These are phyloP conservation scores for Coniochaeta pulveracea DNA, from an alignment of 2,329 filamentous ascomycete species.

Conservation along the genomic window DNA sequence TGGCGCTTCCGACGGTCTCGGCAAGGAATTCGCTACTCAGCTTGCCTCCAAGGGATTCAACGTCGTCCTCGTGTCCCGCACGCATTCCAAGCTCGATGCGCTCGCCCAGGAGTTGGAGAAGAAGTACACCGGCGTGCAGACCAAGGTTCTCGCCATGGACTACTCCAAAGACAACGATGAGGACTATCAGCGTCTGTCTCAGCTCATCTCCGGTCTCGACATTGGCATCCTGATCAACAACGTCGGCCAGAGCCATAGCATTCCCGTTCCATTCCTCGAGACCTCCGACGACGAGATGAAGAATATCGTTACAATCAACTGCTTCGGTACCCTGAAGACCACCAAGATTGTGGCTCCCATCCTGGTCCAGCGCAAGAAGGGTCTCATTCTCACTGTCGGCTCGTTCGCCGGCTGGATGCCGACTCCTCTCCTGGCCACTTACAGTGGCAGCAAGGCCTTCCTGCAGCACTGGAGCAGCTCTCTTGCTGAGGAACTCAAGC, in stretches of 20 bases:
- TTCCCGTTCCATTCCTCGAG: conserved; percentile 78
- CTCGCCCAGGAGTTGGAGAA: conserved; percentile 65
- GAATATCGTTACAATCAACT: conserved; percentile 93
- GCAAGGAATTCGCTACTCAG: conserved; percentile 90
- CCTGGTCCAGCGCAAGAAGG: conserved; percentile 77
- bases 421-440: conserved; percentile 85
- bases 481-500: conserved; percentile 70
- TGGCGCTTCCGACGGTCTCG: conserved; percentile 89
- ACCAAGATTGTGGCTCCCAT: conserved; percentile 77
- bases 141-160: conserved; percentile 82
- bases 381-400: conserved; percentile 92
- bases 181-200: conserved; percentile 67
- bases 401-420: conserved; percentile 90
- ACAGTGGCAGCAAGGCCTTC: conserved; percentile 97
- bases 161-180: conserved; percentile 68
- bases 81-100: conserved; percentile 76
- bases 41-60: conserved; percentile 90
- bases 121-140: conserved; percentile 54
- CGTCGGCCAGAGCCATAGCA: conserved; percentile 86
- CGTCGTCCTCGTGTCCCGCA: conserved; percentile 87
- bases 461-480: conserved; percentile 91
- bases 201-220: conserved; percentile 61
- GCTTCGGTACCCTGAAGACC: conserved; percentile 75
- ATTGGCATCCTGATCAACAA: conserved; percentile 91
- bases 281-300: conserved; percentile 71